A percentile compares a stretch with the other conserved stretches of the same genome.
These are phyloP conservation scores for Crotalaria pallida DNA, from an alignment of 306 rosid species.

Conservation along the genomic window DNA sequence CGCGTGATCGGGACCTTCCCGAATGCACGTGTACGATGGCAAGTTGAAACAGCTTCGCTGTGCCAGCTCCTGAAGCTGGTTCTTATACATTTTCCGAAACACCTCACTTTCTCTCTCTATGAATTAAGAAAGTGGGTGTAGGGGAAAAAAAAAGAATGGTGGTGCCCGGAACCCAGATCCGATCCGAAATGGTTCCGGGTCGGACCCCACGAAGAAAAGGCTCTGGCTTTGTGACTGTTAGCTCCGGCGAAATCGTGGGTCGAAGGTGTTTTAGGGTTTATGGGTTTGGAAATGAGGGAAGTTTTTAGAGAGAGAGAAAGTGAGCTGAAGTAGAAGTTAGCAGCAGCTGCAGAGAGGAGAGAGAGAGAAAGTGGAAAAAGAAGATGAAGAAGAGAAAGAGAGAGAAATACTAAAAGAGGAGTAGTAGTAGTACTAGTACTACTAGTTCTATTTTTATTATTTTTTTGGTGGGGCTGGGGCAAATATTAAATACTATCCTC, in stretches of 20 bases:
- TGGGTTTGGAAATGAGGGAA: slow-evolving; percentile 10
- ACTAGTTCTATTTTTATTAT: too few relatives aligned
- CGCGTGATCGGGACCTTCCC: slow-evolving; percentile 99
- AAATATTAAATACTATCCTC: too few relatives aligned
- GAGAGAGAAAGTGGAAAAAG: slow-evolving; percentile 5
- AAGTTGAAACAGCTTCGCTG: slow-evolving; percentile 98
- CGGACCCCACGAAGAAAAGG: background rate
- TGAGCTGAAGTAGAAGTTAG: slow-evolving; percentile 19
- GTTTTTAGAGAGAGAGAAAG: background rate
- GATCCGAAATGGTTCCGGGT: slow-evolving; percentile 33
- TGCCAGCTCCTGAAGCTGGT: slow-evolving; percentile 99
- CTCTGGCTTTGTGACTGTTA: background rate
- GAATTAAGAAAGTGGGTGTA: slow-evolving; percentile 22
- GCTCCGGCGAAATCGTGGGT: slow-evolving; percentile 21
- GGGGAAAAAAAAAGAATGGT: background rate
- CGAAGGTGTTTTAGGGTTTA: slow-evolving; percentile 17
- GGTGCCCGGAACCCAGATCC: slow-evolving; percentile 47
- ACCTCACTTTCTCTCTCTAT: slow-evolving; percentile 10
- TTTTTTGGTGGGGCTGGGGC: too few relatives aligned
- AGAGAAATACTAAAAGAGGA: background rate
- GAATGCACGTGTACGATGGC: slow-evolving; percentile 83
- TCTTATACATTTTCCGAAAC: slow-evolving; percentile 82
- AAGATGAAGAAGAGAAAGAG: background rate
- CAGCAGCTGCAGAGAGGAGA: slow-evolving; percentile 9
- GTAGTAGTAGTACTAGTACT: too few relatives aligned